These are phyloP conservation scores for Cyclotella choctawhatcheeana DNA, from an alignment of 108 stramenopile species.

Conservation along the genomic window DNA sequence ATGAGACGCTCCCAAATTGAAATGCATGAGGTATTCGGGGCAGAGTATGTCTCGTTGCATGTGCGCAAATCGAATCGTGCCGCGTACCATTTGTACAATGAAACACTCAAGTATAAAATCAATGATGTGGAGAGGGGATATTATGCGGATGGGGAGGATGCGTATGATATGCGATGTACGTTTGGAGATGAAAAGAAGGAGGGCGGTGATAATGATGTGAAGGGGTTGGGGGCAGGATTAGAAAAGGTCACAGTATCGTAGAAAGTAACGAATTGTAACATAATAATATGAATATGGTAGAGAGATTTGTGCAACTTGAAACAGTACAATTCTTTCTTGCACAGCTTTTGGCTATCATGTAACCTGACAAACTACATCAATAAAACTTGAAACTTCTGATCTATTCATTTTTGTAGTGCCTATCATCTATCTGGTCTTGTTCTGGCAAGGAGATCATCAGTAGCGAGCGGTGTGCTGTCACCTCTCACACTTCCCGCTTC, in stretches of 20 bases:
- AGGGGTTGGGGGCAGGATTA: conserved; percentile 6
- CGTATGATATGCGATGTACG: conserved; percentile 95
- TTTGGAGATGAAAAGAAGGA: conserved; percentile 49
- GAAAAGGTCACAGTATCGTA: conserved; percentile 1
- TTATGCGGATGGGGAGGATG: conserved; percentile 99
- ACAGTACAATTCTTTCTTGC: too few relatives aligned
- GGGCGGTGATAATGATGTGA: not conserved
- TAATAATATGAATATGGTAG: not conserved
- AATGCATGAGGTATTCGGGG: conserved; percentile 94
- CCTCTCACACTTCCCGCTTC: too few relatives aligned
- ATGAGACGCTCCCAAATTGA: conserved; percentile 89
- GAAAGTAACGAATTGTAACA: not conserved
- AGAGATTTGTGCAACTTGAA: too few relatives aligned
- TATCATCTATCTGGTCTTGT: too few relatives aligned
- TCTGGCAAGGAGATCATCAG: too few relatives aligned
- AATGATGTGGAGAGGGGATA: conserved; percentile 97
- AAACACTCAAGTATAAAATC: conserved; percentile 93
- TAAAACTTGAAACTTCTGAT: too few relatives aligned
- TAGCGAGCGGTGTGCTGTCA: too few relatives aligned
- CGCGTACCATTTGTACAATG: conserved; percentile 96
- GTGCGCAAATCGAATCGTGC: conserved; percentile 97
- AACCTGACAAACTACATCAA: too few relatives aligned
- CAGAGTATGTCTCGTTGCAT: conserved; percentile 96
- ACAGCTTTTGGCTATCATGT: too few relatives aligned
- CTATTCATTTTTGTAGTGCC: too few relatives aligned